A percentile compares a stretch with the other conserved stretches of the same genome.
phyloP scores from a whole-genome alignment of 2,329 filamentous ascomycete genomes.

The Dactylellina cionopaga region DNA sequence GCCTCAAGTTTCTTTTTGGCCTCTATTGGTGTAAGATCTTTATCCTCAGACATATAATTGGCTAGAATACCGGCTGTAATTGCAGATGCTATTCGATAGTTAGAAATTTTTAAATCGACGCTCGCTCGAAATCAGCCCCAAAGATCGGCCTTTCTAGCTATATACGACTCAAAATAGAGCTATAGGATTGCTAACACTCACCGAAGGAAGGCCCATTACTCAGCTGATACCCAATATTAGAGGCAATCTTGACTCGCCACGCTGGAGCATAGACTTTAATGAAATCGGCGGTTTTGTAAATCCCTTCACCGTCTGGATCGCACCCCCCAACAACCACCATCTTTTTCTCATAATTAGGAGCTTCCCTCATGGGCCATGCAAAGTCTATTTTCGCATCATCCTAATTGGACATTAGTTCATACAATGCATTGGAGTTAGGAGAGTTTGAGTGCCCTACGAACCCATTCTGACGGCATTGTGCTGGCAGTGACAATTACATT shows the following conservation, averaged over 20 bases:
- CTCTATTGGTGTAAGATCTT: not conserved
- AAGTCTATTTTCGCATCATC: not conserved
- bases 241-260: conserved; percentile 29
- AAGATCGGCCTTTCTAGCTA: no score
- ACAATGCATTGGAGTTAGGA: not conserved
- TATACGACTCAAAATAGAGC: no score
- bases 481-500: conserved; percentile 26
- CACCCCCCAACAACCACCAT: conserved; percentile 37
- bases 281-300: conserved; percentile 16
- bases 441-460: conserved; percentile 15
- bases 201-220: conserved; percentile 32
- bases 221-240: conserved; percentile 42
- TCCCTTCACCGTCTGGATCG: conserved; percentile 19
- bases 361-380: conserved; percentile 24
- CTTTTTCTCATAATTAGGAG: not conserved
- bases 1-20: conserved; percentile 2
- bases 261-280: conserved; percentile 34
- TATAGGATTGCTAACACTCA: no score
- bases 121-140: not conserved
- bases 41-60: conserved; percentile 10
- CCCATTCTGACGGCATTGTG: conserved; percentile 23
- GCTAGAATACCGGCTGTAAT: conserved; percentile 19
- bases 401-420: not conserved
- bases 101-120: no score
- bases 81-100: conserved; percentile 27